phyloP scores from a whole-genome alignment of 1,284 basidiomycete genomes.

The Phaffia rhodozyma region DNA sequence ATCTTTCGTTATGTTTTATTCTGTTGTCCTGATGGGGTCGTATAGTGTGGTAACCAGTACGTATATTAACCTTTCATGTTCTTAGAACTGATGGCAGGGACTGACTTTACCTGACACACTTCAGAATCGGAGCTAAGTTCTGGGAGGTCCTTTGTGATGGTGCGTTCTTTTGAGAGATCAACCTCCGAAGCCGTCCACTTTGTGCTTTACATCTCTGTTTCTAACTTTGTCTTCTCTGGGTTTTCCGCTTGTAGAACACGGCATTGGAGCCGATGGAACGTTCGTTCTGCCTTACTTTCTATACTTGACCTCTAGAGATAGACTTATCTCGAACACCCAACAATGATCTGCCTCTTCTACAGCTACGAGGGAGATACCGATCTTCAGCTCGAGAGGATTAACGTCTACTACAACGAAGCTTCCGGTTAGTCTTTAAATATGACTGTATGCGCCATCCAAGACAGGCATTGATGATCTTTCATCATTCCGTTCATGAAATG shows the following conservation, averaged over 20 bases:
- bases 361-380: slow-evolving; percentile 83
- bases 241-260: background rate
- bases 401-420: slow-evolving; percentile 89
- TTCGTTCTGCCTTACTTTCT: background rate
- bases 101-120: background rate
- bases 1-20: background rate
- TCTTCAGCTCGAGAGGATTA: slow-evolving; percentile 93
- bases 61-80: slow-evolving; percentile 26
- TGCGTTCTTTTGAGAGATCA: background rate
- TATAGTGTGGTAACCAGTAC: slow-evolving; percentile 89
- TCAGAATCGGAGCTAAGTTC: slow-evolving; percentile 75
- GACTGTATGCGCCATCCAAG: background rate
- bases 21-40: background rate
- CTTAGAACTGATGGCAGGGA: background rate
- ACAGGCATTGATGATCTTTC: background rate
- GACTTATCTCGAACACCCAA: background rate
- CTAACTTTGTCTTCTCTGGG: too few relatives aligned
- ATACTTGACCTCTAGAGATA: background rate
- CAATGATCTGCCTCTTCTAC: background rate
- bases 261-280: slow-evolving; percentile 9
- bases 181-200: background rate
- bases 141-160: slow-evolving; percentile 59
- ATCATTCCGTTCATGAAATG: slow-evolving; percentile 25
- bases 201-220: too few relatives aligned
- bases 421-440: slow-evolving; percentile 36